phyloP scores from a whole-genome alignment of 2,329 filamentous ascomycete species.

The Exserohilum turcica region DNA sequence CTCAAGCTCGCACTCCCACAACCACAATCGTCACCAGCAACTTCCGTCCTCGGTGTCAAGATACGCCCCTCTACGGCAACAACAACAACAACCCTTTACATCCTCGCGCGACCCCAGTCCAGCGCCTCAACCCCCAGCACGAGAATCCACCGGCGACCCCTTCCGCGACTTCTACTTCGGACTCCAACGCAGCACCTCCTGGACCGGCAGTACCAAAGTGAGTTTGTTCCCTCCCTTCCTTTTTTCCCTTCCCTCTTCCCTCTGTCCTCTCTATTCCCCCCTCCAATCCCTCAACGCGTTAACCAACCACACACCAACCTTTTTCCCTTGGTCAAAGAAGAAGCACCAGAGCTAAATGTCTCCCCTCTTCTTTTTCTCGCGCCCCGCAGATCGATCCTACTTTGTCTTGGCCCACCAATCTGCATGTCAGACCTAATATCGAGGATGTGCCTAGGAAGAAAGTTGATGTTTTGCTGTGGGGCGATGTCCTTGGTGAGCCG shows the following conservation, averaged over 20 bases:
- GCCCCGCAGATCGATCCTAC: slow-evolving; percentile 24
- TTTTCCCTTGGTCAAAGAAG: no score
- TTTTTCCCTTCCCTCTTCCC: not conserved
- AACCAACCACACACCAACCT: no score
- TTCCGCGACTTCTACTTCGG: slow-evolving; percentile 28
- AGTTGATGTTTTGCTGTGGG: slow-evolving; percentile 27
- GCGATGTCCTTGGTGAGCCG: slow-evolving; percentile 21
- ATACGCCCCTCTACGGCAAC: not conserved
- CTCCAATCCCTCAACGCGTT: no score
- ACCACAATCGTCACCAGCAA: not conserved
- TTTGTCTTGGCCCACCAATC: slow-evolving; percentile 21
- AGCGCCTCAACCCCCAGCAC: not conserved
- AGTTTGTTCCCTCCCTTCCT: slow-evolving; percentile 7
- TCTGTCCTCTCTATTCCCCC: not conserved
- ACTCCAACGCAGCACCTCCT: slow-evolving; percentile 18
- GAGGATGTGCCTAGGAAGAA: slow-evolving; percentile 15
- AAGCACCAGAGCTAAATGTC: not conserved
- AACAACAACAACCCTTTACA: not conserved
- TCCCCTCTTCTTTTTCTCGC: no score
- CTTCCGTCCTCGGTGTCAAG: not conserved
- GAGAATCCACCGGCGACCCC: slow-evolving; percentile 15
- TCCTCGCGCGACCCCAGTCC: not conserved
- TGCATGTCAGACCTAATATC: slow-evolving; percentile 21
- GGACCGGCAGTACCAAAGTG: slow-evolving; percentile 30
- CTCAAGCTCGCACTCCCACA: not conserved